Percentiles rank a stretch among this genome's conserved stretches.
These are phyloP conservation scores for Coccomyxa sp. DNA, from an alignment of 139 green algal species.

Conservation along the genomic window DNA sequence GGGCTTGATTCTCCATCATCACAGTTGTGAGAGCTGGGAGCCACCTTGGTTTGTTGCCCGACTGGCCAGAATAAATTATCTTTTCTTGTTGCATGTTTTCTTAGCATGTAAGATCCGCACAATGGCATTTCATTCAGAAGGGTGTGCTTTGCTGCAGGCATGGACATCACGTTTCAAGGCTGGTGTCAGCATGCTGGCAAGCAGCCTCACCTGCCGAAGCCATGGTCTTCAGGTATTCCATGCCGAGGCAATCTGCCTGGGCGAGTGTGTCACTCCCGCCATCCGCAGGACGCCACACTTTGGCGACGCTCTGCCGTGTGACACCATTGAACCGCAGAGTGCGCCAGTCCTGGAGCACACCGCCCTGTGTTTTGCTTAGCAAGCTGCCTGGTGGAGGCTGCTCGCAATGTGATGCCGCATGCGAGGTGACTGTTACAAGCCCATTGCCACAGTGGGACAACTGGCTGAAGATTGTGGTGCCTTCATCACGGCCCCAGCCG, in stretches of 20 bases:
- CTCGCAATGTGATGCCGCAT: constrained; percentile 14
- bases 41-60: too few species aligned
- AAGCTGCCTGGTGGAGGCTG: neutral
- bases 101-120: neutral
- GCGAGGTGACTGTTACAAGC: constrained; percentile 40
- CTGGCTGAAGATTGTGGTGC: constrained; percentile 29
- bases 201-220: constrained; percentile 18
- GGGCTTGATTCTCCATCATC: too few species aligned
- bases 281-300: constrained; percentile 15
- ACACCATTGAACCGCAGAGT: constrained; percentile 59
- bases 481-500: constrained; percentile 36
- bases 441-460: constrained; percentile 33
- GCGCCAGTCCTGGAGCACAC: constrained; percentile 39
- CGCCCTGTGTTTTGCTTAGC: neutral
- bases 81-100: neutral
- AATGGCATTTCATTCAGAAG: neutral
- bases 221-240: constrained; percentile 55
- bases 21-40: too few species aligned
- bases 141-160: neutral
- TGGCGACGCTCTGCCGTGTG: constrained; percentile 49
- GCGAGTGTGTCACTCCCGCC: neutral
- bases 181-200: neutral
- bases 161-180: neutral
- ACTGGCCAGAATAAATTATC: neutral
- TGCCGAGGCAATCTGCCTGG: constrained; percentile 43